Evolutionary conservation across 495 filamentous ascomycete species (phyloP).

Genomic region (Arthonia radiata): DNA sequence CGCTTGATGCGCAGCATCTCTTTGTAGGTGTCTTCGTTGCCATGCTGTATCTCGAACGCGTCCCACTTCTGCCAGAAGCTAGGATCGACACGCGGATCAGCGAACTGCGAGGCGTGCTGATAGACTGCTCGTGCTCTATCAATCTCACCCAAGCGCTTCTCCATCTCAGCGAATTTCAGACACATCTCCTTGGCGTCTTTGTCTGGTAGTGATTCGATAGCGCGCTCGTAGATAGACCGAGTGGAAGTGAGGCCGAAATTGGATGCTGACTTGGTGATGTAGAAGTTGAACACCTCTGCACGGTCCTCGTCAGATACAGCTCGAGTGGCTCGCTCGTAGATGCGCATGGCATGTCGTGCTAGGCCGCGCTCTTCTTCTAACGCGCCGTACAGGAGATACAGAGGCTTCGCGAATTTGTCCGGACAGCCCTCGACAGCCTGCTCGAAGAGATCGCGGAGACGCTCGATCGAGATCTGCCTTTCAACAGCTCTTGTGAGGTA

Average conservation of each 20-base stretch:
- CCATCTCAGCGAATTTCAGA: slow-evolving; percentile 98
- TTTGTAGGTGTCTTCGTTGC: slow-evolving; percentile 98
- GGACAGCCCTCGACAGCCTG: slow-evolving; percentile 89
- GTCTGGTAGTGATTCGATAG: slow-evolving; percentile 77
- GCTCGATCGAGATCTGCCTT: slow-evolving; percentile 81
- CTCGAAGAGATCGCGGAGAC: slow-evolving; percentile 87
- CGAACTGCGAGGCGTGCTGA: slow-evolving; percentile 90
- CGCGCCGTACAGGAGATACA: slow-evolving; percentile 97
- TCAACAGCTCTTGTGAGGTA: slow-evolving; percentile 95
- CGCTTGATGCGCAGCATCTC: slow-evolving; percentile 96
- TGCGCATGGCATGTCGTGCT: slow-evolving; percentile 94
- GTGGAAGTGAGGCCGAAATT: slow-evolving; percentile 95
- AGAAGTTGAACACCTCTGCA: slow-evolving; percentile 97
- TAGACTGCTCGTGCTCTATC: slow-evolving; percentile 89
- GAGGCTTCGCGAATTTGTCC: slow-evolving; percentile 80
- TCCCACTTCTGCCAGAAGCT: slow-evolving; percentile 96
- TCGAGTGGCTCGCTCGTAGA: slow-evolving; percentile 91
- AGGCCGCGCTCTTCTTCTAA: slow-evolving; percentile 91
- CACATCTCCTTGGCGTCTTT: slow-evolving; percentile 93
- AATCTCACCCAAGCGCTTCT: slow-evolving; percentile 84
- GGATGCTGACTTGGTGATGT: slow-evolving; percentile 94
- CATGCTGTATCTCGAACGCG: slow-evolving; percentile 83
- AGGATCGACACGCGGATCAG: slow-evolving; percentile 73
- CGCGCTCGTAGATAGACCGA: slow-evolving; percentile 88
- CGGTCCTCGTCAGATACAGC: slow-evolving; percentile 88